Evolutionary conservation across 139 green algal genomes (phyloP).

Genomic region (Chlorella ohadii): DNA sequence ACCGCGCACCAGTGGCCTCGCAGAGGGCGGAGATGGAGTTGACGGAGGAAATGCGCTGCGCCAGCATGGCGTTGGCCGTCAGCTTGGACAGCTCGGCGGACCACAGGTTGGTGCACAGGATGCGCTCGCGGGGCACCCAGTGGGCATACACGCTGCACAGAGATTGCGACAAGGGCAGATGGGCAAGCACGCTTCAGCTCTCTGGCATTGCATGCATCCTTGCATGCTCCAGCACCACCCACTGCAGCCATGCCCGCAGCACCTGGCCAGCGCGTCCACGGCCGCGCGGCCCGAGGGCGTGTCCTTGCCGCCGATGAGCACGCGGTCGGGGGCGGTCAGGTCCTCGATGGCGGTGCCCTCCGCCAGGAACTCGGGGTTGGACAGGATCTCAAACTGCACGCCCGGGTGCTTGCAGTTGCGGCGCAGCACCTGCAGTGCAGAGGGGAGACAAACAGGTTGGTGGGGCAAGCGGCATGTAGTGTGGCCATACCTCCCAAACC

Average conservation of each 20-base stretch:
- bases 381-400: constrained; percentile 97
- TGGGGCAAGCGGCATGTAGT: neutral
- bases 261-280: constrained; percentile 70
- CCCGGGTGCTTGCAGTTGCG: constrained; percentile 78
- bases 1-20: constrained; percentile 82
- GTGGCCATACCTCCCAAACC: no score
- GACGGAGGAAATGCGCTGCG: constrained; percentile 98
- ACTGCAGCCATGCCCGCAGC: neutral
- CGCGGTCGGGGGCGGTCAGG: constrained; percentile 74
- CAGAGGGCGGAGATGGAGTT: constrained; percentile 99
- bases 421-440: constrained; percentile 69
- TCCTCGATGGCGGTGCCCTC: constrained; percentile 94
- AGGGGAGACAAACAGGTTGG: neutral
- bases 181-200: neutral
- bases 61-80: constrained; percentile 97
- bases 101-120: constrained; percentile 97
- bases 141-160: constrained; percentile 89
- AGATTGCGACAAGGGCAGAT: neutral
- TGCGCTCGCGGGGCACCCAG: constrained; percentile 95
- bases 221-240: no score
- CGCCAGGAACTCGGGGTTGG: constrained; percentile 91
- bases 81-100: constrained; percentile 99
- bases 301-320: constrained; percentile 87
- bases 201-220: no score
- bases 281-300: constrained; percentile 79